phyloP scores from a whole-genome alignment of 257 asterid genomes.

The Nyctanthes arbortristis region DNA sequence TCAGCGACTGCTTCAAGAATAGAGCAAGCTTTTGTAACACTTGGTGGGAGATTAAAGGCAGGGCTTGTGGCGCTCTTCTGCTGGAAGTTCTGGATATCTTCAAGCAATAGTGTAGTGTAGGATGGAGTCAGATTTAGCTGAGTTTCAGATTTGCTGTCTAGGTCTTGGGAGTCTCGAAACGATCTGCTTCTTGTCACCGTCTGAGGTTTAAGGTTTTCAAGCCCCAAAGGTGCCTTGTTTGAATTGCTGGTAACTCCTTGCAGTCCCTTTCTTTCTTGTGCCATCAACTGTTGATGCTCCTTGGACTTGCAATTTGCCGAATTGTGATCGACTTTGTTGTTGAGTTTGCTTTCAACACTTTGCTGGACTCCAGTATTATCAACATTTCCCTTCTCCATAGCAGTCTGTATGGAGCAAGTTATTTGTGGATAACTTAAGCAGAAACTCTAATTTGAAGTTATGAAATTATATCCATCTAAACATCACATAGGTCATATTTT shows the following conservation, averaged over 20 bases:
- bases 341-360: constrained; percentile 36
- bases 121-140: constrained; percentile 52
- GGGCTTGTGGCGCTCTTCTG: constrained; percentile 56
- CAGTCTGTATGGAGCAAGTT: constrained; percentile 29
- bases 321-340: constrained; percentile 29
- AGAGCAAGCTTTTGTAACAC: constrained; percentile 84
- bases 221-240: constrained; percentile 53
- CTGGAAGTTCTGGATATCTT: constrained; percentile 95
- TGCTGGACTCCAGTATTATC: constrained; percentile 24
- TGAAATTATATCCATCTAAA: no score
- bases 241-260: constrained; percentile 27
- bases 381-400: constrained; percentile 48
- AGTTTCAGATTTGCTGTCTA: constrained; percentile 67
- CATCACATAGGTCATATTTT: neutral
- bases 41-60: constrained; percentile 63
- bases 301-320: constrained; percentile 25
- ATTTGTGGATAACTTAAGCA: neutral
- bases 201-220: constrained; percentile 45
- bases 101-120: constrained; percentile 76
- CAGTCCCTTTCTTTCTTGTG: constrained; percentile 24
- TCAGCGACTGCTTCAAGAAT: constrained; percentile 97
- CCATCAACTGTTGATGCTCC: constrained; percentile 26
- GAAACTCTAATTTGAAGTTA: neutral
- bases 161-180: constrained; percentile 71
- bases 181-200: constrained; percentile 62